A percentile compares a stretch with the other conserved stretches of the same genome.
These are phyloP conservation scores for Diversispora epigaea DNA, from an alignment of 192 early-diverging fungal genomes.

Conservation along the genomic window DNA sequence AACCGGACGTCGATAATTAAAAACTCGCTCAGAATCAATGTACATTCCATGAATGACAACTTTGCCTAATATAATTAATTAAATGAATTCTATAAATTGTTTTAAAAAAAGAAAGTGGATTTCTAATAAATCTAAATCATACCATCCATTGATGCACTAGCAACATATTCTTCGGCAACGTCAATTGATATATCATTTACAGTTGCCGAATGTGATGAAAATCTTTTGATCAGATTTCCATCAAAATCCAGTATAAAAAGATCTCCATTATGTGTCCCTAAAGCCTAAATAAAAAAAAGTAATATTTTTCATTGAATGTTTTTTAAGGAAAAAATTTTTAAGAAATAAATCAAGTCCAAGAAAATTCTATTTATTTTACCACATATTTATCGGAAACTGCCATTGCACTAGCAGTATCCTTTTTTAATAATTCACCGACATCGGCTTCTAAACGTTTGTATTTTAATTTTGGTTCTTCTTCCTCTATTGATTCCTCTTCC, in stretches of 20 bases:
- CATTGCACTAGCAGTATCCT: conserved; percentile 82
- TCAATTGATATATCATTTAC: conserved; percentile 91
- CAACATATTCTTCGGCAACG: conserved; percentile 80
- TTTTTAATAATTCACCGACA: conserved; percentile 74
- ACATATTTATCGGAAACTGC: conserved; percentile 83
- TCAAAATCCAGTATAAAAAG: conserved; percentile 90
- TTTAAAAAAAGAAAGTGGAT: not conserved
- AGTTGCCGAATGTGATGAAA: conserved; percentile 77
- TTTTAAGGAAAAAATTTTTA: no score
- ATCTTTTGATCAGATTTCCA: conserved; percentile 86
- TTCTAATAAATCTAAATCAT: conserved; percentile 12
- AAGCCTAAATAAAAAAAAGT: conserved; percentile 47
- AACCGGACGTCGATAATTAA: conserved; percentile 84
- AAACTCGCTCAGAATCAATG: conserved; percentile 62
- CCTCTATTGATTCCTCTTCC: conserved; percentile 62
- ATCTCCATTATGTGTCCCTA: conserved; percentile 90
- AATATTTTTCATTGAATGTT: not conserved
- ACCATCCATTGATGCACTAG: conserved; percentile 92
- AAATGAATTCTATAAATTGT: not conserved
- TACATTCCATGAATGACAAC: conserved; percentile 87
- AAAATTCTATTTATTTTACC: conserved; percentile 51
- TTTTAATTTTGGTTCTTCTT: conserved; percentile 90
- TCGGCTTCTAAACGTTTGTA: conserved; percentile 83
- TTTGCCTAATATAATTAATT: conserved; percentile 55
- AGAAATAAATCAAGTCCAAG: not conserved